phyloP scores from a whole-genome alignment of 1,284 basidiomycete genomes.

The Pisolithus thermaeus region DNA sequence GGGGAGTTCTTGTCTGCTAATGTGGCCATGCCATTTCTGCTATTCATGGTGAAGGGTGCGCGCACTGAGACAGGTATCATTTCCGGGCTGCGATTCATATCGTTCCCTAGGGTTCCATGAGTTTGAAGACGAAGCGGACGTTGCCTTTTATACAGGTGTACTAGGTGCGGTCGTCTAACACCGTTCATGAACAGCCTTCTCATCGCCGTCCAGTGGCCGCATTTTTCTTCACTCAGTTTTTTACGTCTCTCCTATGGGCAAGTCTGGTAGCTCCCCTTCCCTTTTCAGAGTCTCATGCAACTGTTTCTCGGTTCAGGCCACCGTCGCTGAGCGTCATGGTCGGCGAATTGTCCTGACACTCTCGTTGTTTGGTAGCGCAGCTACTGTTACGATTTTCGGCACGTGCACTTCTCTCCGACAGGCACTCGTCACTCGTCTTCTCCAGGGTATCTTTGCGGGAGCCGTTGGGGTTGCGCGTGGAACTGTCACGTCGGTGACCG shows the following conservation, averaged over 20 bases:
- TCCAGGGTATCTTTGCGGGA: slow-evolving; percentile 94
- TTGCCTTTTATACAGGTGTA: slow-evolving; percentile 83
- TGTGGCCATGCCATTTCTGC: slow-evolving; percentile 81
- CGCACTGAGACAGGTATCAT: neutral
- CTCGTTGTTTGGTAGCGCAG: slow-evolving; percentile 78
- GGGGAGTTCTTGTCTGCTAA: slow-evolving; percentile 92
- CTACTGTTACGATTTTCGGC: slow-evolving; percentile 81
- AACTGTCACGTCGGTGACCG: slow-evolving; percentile 84
- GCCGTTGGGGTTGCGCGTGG: slow-evolving; percentile 91
- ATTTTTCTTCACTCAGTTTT: slow-evolving; percentile 84
- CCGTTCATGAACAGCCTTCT: slow-evolving; percentile 10
- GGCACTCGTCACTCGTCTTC: slow-evolving; percentile 83
- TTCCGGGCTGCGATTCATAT: slow-evolving; percentile 5
- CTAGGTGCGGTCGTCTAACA: slow-evolving; percentile 45
- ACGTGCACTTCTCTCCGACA: slow-evolving; percentile 76
- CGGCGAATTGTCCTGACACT: slow-evolving; percentile 80
- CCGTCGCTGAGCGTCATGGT: slow-evolving; percentile 89
- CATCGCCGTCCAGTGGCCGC: slow-evolving; percentile 50
- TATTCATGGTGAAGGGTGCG: slow-evolving; percentile 89
- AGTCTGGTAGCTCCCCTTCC: slow-evolving; percentile 11
- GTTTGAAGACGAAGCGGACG: slow-evolving; percentile 59
- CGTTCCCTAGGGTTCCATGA: slow-evolving; percentile 19
- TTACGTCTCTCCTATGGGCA: slow-evolving; percentile 89
- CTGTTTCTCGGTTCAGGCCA: slow-evolving; percentile 54
- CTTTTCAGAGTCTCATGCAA: slow-evolving; percentile 4